phyloP scores from a whole-genome alignment of 2,329 filamentous ascomycete genomes.

The Talaromyces funiculosus region DNA sequence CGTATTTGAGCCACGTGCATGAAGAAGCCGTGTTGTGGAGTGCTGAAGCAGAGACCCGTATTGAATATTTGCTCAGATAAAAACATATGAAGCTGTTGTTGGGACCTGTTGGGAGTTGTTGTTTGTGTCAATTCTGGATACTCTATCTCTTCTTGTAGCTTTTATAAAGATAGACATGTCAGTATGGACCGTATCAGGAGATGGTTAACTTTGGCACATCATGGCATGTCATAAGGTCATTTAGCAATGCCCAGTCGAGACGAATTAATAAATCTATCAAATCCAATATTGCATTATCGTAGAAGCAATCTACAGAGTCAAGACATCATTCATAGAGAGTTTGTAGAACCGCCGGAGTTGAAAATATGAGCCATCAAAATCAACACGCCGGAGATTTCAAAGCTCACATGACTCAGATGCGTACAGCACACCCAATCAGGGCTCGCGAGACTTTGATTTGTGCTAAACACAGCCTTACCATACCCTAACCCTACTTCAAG shows the following conservation, averaged over 20 bases:
- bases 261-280: not conserved
- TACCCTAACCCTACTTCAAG: not conserved
- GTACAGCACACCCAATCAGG: not conserved
- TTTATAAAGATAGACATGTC: too few relatives aligned
- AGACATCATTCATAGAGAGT: not conserved
- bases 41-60: slow-evolving; percentile 7
- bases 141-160: too few relatives aligned
- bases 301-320: not conserved
- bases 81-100: too few relatives aligned
- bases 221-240: too few relatives aligned
- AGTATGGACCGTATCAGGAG: too few relatives aligned
- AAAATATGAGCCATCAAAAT: not conserved
- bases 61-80: not conserved
- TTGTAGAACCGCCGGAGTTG: not conserved
- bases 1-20: not conserved
- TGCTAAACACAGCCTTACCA: not conserved
- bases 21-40: not conserved
- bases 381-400: not conserved
- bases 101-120: too few relatives aligned
- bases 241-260: too few relatives aligned
- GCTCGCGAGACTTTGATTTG: not conserved
- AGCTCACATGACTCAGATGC: not conserved
- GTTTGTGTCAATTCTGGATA: too few relatives aligned
- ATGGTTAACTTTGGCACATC: too few relatives aligned
- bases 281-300: not conserved